A percentile compares a stretch with the other conserved stretches of the same genome.
Evolutionary conservation across 2,329 filamentous ascomycete species (phyloP).

Genomic region (Dactylella cylindrospora): DNA sequence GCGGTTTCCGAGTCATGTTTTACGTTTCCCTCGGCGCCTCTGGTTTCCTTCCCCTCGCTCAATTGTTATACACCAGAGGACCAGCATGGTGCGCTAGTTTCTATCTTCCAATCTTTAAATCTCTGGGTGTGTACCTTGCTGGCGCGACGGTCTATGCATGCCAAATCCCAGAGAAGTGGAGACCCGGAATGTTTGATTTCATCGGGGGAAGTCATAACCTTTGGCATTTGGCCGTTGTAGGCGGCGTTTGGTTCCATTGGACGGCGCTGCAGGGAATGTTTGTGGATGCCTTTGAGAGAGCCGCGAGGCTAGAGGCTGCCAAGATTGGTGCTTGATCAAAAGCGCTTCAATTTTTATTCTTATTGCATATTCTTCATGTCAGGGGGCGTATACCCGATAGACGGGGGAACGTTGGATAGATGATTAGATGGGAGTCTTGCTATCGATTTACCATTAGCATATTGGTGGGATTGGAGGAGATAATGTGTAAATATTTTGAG

Average conservation of each 20-base stretch:
- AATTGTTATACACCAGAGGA: slow-evolving; percentile 77
- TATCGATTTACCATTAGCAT: no score
- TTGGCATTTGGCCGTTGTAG: slow-evolving; percentile 92
- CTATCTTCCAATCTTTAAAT: slow-evolving; percentile 84
- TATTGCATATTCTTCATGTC: no score
- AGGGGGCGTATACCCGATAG: no score
- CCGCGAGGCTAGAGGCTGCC: slow-evolving; percentile 55
- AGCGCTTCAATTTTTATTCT: no score
- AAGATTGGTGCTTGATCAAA: no score
- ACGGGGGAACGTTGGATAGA: no score
- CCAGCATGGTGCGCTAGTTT: slow-evolving; percentile 81
- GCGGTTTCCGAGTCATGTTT: slow-evolving; percentile 88
- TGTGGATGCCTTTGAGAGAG: slow-evolving; percentile 70
- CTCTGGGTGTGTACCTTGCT: slow-evolving; percentile 76
- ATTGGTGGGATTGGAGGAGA: no score
- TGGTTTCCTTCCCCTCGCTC: slow-evolving; percentile 83
- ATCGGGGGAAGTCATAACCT: slow-evolving; percentile 94
- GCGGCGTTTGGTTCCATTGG: slow-evolving; percentile 97
- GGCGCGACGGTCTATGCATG: slow-evolving; percentile 87
- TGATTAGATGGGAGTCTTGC: no score
- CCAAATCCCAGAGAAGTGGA: slow-evolving; percentile 90
- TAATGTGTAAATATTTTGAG: no score
- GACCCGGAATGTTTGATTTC: slow-evolving; percentile 91
- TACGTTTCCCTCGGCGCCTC: slow-evolving; percentile 84
- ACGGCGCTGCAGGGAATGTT: slow-evolving; percentile 95